These are phyloP conservation scores for Termitomyces sp. DNA, from an alignment of 768 basidiomycete species.

Conservation along the genomic window DNA sequence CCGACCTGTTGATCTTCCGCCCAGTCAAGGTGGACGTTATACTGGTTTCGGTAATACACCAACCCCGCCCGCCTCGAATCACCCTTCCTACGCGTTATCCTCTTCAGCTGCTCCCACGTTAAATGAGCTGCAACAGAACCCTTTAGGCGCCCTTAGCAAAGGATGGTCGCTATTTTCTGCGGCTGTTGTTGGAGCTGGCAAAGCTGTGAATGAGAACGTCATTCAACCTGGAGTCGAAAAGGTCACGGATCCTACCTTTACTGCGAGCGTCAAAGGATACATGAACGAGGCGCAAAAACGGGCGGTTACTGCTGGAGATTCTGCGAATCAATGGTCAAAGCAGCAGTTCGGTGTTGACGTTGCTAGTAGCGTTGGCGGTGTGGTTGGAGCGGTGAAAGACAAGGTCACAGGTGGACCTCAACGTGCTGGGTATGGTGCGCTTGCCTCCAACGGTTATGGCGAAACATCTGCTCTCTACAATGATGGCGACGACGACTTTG, in stretches of 20 bases:
- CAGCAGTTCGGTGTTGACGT: constrained; percentile 82
- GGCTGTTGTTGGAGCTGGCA: constrained; percentile 76
- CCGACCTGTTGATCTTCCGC: constrained; percentile 78
- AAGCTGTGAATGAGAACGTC: constrained; percentile 79
- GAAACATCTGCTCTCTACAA: constrained; percentile 64
- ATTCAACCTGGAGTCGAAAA: constrained; percentile 88
- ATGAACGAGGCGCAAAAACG: constrained; percentile 65
- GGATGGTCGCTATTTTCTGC: constrained; percentile 96
- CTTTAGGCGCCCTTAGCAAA: constrained; percentile 81
- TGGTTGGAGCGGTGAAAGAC: constrained; percentile 65
- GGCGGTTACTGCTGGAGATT: constrained; percentile 58
- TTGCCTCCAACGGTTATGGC: constrained; percentile 44
- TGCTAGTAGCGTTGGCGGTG: constrained; percentile 69
- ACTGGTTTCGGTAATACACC: constrained; percentile 90
- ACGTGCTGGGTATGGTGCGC: constrained; percentile 48
- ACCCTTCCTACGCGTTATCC: constrained; percentile 72
- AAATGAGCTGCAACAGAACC: constrained; percentile 83
- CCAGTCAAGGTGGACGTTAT: constrained; percentile 92
- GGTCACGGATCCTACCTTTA: constrained; percentile 78
- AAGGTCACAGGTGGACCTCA: constrained; percentile 49
- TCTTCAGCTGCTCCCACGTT: constrained; percentile 80
- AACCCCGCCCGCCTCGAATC: constrained; percentile 51
- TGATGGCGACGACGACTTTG: constrained; percentile 64
- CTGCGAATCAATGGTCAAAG: constrained; percentile 79
- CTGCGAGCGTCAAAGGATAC: constrained; percentile 72